phyloP scores from a whole-genome alignment of 2,329 filamentous ascomycete species.

The Xenosphaeropsis pyriputrescens region DNA sequence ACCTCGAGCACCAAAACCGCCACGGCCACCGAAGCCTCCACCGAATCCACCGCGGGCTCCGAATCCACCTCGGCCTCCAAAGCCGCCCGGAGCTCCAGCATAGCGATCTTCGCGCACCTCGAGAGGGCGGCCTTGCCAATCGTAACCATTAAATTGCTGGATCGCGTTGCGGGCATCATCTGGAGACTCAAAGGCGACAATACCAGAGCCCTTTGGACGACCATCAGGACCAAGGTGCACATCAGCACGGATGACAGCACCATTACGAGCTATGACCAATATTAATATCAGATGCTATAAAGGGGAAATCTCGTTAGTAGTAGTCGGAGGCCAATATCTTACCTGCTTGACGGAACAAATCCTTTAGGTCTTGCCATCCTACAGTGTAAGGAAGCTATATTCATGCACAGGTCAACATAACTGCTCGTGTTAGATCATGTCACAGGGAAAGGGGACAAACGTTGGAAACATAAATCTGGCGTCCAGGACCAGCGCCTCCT shows the following conservation, averaged over 20 bases:
- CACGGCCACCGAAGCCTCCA: constrained; percentile 39
- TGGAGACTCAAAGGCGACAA: constrained; percentile 88
- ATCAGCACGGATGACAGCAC: constrained; percentile 83
- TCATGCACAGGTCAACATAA: constrained; percentile 22
- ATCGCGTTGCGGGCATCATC: constrained; percentile 95
- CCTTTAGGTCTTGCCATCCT: constrained; percentile 98
- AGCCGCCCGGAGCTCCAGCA: constrained; percentile 43
- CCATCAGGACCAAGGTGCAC: constrained; percentile 87
- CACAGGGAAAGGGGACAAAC: constrained; percentile 48
- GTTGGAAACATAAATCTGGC: constrained; percentile 96
- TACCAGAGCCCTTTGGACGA: constrained; percentile 89
- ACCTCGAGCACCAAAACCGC: constrained; percentile 41
- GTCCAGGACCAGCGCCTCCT: constrained; percentile 41
- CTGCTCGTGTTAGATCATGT: constrained; percentile 12
- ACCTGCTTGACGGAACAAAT: constrained; percentile 97
- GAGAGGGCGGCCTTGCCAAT: constrained; percentile 88
- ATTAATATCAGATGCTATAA: too few species aligned
- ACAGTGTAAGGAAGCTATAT: constrained; percentile 86
- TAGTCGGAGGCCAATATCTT: constrained; percentile 13
- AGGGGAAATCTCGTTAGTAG: too few species aligned
- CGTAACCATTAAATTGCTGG: constrained; percentile 94
- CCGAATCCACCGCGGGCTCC: constrained; percentile 27
- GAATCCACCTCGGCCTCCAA: constrained; percentile 26
- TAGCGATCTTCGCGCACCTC: constrained; percentile 96
- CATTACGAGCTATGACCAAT: constrained; percentile 37